These are phyloP conservation scores for Globisporangium perplexum DNA, from an alignment of 352 stramenopile species.

Conservation along the genomic window DNA sequence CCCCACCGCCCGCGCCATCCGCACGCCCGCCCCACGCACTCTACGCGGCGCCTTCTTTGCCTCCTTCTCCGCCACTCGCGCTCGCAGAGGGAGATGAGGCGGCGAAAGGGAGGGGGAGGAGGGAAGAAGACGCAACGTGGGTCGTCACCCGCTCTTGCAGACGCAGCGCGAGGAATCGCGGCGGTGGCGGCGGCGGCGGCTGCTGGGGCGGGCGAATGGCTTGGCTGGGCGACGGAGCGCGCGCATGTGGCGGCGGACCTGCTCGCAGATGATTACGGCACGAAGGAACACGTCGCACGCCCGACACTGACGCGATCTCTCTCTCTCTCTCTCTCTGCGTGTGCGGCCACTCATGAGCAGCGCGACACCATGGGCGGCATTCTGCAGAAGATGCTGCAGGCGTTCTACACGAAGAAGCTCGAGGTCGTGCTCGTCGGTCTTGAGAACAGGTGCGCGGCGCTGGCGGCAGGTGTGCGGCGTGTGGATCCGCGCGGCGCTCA, in stretches of 20 bases:
- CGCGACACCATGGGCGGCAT: slow-evolving; percentile 85
- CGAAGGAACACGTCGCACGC: too few species aligned
- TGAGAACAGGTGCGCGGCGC: slow-evolving; percentile 86
- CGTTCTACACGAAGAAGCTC: slow-evolving; percentile 97
- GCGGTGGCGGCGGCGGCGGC: too few species aligned
- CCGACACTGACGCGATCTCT: background rate
- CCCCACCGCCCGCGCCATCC: too few species aligned
- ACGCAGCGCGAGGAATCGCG: too few species aligned
- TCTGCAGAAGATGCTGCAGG: slow-evolving; percentile 92
- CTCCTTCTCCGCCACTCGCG: background rate
- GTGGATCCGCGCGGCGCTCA: background rate
- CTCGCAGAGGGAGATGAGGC: background rate
- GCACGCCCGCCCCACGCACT: too few species aligned
- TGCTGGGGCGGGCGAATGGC: background rate
- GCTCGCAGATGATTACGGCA: too few species aligned
- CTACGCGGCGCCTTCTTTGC: background rate
- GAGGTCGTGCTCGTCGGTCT: slow-evolving; percentile 96
- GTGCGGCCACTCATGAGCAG: background rate
- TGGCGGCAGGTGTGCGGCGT: background rate
- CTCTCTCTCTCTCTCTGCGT: background rate
- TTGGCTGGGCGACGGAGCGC: too few species aligned
- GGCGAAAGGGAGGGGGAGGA: too few species aligned
- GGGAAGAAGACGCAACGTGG: too few species aligned
- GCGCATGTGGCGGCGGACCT: too few species aligned
- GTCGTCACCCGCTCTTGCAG: background rate